Evolutionary conservation across 2,329 filamentous ascomycete species (phyloP).

Genomic region (Hymenoscyphus infarciens): DNA sequence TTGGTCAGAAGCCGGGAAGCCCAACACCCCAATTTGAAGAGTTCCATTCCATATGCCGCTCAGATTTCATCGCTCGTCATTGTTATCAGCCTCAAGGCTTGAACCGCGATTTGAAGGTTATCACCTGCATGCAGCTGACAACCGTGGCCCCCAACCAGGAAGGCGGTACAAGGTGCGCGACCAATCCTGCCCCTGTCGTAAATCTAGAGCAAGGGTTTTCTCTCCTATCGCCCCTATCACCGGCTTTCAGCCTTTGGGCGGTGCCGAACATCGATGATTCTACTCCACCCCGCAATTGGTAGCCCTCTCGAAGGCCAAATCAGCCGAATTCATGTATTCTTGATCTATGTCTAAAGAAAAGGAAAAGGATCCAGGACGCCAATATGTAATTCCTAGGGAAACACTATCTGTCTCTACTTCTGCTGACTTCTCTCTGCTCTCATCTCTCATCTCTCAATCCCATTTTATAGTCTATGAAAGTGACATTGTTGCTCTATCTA

Average conservation of each 20-base stretch:
- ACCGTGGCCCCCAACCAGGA: not conserved
- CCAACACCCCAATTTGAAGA: too few relatives aligned
- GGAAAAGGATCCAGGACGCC: not conserved
- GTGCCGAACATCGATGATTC: too few relatives aligned
- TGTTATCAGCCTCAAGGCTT: too few relatives aligned
- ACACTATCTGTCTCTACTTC: not conserved
- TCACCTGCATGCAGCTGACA: too few relatives aligned
- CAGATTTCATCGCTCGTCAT: too few relatives aligned
- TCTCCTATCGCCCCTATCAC: too few relatives aligned
- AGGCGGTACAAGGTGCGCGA: not conserved
- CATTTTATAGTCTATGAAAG: not conserved
- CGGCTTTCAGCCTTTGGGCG: too few relatives aligned
- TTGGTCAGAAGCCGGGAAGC: not conserved
- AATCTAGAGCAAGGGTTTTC: not conserved
- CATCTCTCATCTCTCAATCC: not conserved
- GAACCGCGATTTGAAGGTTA: too few relatives aligned
- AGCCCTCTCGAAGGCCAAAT: too few relatives aligned
- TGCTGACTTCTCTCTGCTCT: not conserved
- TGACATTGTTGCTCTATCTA: not conserved
- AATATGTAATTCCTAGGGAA: not conserved
- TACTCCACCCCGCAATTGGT: too few relatives aligned
- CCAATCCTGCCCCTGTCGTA: not conserved
- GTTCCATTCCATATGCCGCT: not conserved
- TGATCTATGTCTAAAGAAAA: not conserved
- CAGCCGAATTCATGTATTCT: not conserved